phyloP scores from a whole-genome alignment of 208 protist species.

The Crithidia bombi region DNA sequence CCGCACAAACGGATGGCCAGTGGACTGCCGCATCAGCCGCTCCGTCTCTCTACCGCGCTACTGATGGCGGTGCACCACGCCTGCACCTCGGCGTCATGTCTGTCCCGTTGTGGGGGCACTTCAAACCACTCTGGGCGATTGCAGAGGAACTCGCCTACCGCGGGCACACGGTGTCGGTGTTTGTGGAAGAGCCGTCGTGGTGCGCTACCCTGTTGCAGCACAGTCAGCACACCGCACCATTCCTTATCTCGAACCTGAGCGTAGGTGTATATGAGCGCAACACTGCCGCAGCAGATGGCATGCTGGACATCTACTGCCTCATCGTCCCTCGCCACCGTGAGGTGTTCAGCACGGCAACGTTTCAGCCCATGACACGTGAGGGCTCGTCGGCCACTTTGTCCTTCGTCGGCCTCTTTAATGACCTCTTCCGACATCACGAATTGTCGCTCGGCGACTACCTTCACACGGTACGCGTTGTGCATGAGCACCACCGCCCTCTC shows the following conservation, averaged over 20 bases:
- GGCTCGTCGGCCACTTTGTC: conserved; percentile 10
- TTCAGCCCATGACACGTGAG: conserved; percentile 23
- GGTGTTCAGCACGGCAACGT: conserved; percentile 29
- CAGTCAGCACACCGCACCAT: conserved; percentile 1
- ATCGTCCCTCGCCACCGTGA: conserved; percentile 25
- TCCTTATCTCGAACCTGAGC: conserved; percentile 2
- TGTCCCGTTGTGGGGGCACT: conserved; percentile 55
- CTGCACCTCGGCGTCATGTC: conserved; percentile 57
- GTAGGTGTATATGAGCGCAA: not conserved
- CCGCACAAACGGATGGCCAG: not conserved
- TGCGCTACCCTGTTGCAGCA: conserved; percentile 34
- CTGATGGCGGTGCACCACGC: conserved; percentile 30
- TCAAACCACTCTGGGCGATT: conserved; percentile 46
- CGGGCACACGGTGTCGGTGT: conserved; percentile 54
- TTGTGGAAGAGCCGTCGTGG: conserved; percentile 51
- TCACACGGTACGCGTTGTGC: conserved; percentile 17
- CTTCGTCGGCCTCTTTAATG: conserved; percentile 28
- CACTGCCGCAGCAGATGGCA: not conserved
- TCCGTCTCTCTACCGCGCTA: conserved; percentile 31
- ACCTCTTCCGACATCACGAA: conserved; percentile 44
- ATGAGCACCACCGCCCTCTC: conserved; percentile 40
- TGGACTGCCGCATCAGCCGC: conserved; percentile 14
- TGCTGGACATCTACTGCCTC: conserved; percentile 38
- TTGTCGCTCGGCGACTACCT: conserved; percentile 42
- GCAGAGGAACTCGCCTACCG: conserved; percentile 52